A percentile compares a stretch with the other conserved stretches of the same genome.
phyloP scores from a whole-genome alignment of 2,329 filamentous ascomycete genomes.

The Mycosphaerella sp. region DNA sequence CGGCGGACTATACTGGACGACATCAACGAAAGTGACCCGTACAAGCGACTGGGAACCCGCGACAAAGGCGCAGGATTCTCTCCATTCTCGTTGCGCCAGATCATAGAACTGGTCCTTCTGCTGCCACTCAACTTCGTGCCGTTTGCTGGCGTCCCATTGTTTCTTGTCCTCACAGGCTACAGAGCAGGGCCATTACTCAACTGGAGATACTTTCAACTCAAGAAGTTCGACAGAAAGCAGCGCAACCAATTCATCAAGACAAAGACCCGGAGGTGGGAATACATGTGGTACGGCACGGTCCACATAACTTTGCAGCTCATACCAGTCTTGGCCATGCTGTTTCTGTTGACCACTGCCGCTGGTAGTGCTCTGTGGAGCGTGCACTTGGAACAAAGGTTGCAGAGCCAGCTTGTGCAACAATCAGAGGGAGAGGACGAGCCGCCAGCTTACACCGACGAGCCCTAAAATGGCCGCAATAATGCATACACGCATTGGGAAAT shows the following conservation, averaged over 20 bases:
- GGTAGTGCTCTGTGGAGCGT: slow-evolving; percentile 84
- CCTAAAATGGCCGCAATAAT: slow-evolving; percentile 14
- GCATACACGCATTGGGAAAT: no score
- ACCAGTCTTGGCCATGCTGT: slow-evolving; percentile 87
- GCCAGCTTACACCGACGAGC: slow-evolving; percentile 31
- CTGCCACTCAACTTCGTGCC: slow-evolving; percentile 79
- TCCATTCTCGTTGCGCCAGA: slow-evolving; percentile 87
- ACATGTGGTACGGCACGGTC: slow-evolving; percentile 87
- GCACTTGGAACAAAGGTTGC: slow-evolving; percentile 59
- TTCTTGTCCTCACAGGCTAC: slow-evolving; percentile 81
- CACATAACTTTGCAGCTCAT: slow-evolving; percentile 82
- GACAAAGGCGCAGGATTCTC: slow-evolving; percentile 71
- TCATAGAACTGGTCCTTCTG: slow-evolving; percentile 66
- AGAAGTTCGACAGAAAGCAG: slow-evolving; percentile 67
- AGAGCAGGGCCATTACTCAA: slow-evolving; percentile 83
- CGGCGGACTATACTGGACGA: slow-evolving; percentile 60
- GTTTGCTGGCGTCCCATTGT: slow-evolving; percentile 73
- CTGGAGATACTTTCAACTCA: slow-evolving; percentile 81
- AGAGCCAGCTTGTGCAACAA: slow-evolving; percentile 3
- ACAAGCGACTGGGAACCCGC: slow-evolving; percentile 77
- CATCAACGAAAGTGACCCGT: slow-evolving; percentile 63
- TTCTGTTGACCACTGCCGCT: slow-evolving; percentile 77
- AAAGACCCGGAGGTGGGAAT: slow-evolving; percentile 65
- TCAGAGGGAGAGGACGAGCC: slow-evolving; percentile 23
- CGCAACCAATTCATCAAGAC: slow-evolving; percentile 62